phyloP scores from a whole-genome alignment of 768 basidiomycete genomes.

The Trametes villosa region DNA sequence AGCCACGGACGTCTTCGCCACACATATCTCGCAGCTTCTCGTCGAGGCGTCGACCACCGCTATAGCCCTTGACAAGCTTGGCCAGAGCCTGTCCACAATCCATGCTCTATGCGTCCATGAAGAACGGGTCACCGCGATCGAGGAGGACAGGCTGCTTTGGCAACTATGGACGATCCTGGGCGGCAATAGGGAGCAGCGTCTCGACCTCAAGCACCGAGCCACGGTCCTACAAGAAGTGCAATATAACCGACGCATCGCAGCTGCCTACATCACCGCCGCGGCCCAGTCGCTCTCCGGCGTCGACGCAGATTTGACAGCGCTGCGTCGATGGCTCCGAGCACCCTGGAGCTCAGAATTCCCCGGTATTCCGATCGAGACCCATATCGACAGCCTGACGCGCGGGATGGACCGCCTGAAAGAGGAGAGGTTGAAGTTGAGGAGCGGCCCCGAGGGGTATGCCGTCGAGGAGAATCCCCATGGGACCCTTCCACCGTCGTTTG shows the following conservation, averaged over 20 bases:
- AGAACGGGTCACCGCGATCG: constrained; percentile 46
- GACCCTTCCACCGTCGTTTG: too few relatives aligned
- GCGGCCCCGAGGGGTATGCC: too few relatives aligned
- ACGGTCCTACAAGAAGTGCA: constrained; percentile 56
- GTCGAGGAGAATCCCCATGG: too few relatives aligned
- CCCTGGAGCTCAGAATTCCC: too few relatives aligned
- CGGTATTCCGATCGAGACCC: too few relatives aligned
- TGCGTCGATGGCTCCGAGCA: too few relatives aligned
- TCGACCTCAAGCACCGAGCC: constrained; percentile 53
- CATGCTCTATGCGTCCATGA: constrained; percentile 65
- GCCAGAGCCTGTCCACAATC: constrained; percentile 57
- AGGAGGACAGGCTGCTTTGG: constrained; percentile 57
- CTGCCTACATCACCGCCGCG: constrained; percentile 64
- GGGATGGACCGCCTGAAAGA: too few relatives aligned
- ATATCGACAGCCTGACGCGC: too few relatives aligned
- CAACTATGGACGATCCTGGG: constrained; percentile 73
- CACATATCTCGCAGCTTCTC: constrained; percentile 55
- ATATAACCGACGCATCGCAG: constrained; percentile 61
- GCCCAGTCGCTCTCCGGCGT: constrained; percentile 63
- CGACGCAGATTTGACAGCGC: too few relatives aligned
- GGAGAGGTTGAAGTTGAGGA: too few relatives aligned
- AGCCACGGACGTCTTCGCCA: constrained; percentile 62
- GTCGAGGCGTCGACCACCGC: constrained; percentile 65
- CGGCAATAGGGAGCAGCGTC: constrained; percentile 54
- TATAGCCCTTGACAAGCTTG: constrained; percentile 59